Evolutionary conservation across 1,139 yeast species (phyloP).

Genomic region (Candida dubliniensis): DNA sequence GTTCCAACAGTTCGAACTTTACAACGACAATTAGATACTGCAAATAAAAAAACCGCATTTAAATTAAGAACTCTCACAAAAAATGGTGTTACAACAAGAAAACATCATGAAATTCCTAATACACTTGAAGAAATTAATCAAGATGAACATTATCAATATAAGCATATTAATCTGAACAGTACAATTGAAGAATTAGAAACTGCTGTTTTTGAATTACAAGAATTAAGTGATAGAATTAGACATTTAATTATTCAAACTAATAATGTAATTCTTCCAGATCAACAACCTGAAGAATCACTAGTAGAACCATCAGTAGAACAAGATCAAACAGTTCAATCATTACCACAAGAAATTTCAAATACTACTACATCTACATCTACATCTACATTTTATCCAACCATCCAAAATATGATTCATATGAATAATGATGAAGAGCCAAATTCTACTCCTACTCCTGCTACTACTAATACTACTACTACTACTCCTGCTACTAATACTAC

Average conservation of each 20-base stretch:
- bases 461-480: not conserved
- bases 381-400: not conserved
- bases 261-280: not conserved
- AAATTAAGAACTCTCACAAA: conserved; percentile 12
- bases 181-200: conserved; percentile 29
- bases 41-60: conserved; percentile 33
- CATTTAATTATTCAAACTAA: conserved; percentile 24
- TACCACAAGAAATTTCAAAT: not conserved
- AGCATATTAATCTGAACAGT: conserved; percentile 18
- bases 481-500: not conserved
- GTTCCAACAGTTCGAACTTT: conserved; percentile 40
- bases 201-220: conserved; percentile 31
- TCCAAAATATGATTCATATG: no score
- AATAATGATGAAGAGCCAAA: no score
- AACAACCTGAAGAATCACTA: not conserved
- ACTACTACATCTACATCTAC: not conserved
- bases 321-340: not conserved
- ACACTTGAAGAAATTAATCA: conserved; percentile 16
- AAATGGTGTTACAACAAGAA: conserved; percentile 7
- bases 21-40: conserved; percentile 37
- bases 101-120: conserved; percentile 13
- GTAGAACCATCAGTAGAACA: not conserved
- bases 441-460: no score
- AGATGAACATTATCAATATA: conserved; percentile 13
- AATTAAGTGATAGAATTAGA: conserved; percentile 34